Conservation (phyloP, 768 basidiomycete species). For the Xerocomus spinulosus region DNA sequence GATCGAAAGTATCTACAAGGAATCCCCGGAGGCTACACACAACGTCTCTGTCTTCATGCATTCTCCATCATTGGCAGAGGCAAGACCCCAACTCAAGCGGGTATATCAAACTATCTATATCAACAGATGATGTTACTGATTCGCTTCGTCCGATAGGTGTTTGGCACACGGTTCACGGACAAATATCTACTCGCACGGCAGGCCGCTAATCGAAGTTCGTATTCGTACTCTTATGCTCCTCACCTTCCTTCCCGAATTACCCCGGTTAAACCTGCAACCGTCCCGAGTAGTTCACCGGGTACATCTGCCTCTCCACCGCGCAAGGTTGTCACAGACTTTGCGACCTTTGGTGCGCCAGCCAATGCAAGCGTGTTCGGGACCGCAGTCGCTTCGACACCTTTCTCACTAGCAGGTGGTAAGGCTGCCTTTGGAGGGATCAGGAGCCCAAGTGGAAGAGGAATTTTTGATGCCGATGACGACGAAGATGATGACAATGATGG, state of each 20-base stretch:
- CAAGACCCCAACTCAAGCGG: conserved; percentile 72
- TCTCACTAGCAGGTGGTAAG: conserved; percentile 73
- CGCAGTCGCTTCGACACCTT: conserved; percentile 74
- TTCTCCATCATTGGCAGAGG: conserved; percentile 65
- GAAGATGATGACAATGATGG: conserved; percentile 60
- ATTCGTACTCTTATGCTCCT: conserved; percentile 52
- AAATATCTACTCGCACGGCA: conserved; percentile 83
- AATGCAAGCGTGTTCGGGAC: conserved; percentile 79
- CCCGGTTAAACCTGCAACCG: conserved; percentile 34
- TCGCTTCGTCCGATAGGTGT: conserved; percentile 51
- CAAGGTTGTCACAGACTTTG: conserved; percentile 86
- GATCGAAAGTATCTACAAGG: conserved; percentile 94
- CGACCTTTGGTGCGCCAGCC: conserved; percentile 74
- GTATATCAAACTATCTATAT: conserved; percentile 39
- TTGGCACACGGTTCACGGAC: conserved; percentile 94
- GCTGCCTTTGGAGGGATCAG: conserved; percentile 83
- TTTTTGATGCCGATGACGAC: conserved; percentile 63
- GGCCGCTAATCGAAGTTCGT: conserved; percentile 46
- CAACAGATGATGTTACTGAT: conserved; percentile 1
- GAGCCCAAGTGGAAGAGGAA: conserved; percentile 31
- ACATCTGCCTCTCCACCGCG: conserved; percentile 65
- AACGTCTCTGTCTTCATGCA: conserved; percentile 85
- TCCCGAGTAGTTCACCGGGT: conserved; percentile 19
- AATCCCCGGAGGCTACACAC: conserved; percentile 81
- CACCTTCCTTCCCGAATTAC: conserved; percentile 42